Base-by-base conservation (phyloP, 176 grass and related monocot species). In the Cocos nucifera region DNA sequence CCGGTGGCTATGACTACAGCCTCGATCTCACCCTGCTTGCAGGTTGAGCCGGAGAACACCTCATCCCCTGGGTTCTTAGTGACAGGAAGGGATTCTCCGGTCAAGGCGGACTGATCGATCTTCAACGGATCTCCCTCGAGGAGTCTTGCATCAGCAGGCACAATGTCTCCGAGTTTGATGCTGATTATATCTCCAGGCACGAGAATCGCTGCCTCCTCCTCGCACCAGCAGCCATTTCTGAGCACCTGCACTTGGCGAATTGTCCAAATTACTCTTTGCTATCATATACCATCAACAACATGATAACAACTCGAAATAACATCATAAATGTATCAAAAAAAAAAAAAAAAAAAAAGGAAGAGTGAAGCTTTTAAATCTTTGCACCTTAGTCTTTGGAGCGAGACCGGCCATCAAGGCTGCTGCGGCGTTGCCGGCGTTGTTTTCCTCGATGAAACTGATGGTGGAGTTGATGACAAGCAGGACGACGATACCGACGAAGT, bases 21-120 rank as follows among this genome's bases (percentile, higher is more conserved):
- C 19, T 73, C 70, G n/a, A 73, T 62, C 49, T 73, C 70, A 0
- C 70, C 70, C 19, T 73, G 70, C 70, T 62, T 62, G 70, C 70
- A 73, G 6, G 70, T 73, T 4, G 70, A 73, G 12, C 70, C 58
- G 17, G 70, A 73, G 58, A 73, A 73, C 24, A 73, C 50, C 59
- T 32, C 70, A 5, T 73, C 70, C 5, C 70, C 70, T 17, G 58
- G 70, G 58, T 55, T n/a, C 70, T 54, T 73, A 49, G 58, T 73
- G 3, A 73, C 70, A 0, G 69, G 58, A 24, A 72, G 57, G 57
- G 69, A 62, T 25, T 72, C 69, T 17, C 58, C 69, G 50, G 69
- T 73, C n/a, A 73, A 59, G 14, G 58, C 70, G 0, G 70, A 71
- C 2, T 71, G 69, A 17, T 71, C 69, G 23, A 71, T 60, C 69